These are phyloP conservation scores for Lonicera japonica DNA, from an alignment of 129 eudicot genomes.

Conservation along the genomic window DNA sequence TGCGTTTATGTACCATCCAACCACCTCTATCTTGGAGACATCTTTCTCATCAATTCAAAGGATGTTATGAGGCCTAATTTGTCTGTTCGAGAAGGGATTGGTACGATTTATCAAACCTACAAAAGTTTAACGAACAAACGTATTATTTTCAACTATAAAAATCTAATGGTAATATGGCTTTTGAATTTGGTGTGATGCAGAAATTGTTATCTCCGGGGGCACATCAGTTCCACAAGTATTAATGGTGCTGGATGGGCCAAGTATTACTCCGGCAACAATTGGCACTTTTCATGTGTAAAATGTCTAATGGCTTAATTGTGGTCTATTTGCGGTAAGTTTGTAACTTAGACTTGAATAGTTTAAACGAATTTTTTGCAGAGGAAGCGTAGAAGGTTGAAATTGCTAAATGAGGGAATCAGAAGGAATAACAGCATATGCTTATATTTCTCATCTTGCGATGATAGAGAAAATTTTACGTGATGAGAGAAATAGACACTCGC, in stretches of 20 bases:
- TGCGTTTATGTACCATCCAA: conserved; percentile 22
- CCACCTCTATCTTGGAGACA: conserved; percentile 26
- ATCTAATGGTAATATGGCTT: background rate
- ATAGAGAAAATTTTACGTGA: no score
- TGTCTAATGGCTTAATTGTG: no score
- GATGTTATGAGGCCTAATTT: conserved; percentile 24
- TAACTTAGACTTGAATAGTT: no score
- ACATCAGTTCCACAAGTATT: conserved; percentile 14
- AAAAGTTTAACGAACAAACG: background rate
- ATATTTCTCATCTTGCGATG: no score
- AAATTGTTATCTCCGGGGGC: conserved; percentile 26
- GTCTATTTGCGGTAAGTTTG: no score
- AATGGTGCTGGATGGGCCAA: background rate
- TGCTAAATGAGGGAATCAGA: no score
- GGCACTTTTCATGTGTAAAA: background rate
- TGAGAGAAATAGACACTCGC: no score
- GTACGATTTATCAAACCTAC: background rate
- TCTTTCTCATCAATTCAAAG: conserved; percentile 11
- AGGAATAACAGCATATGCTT: no score
- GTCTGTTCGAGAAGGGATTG: conserved; percentile 21
- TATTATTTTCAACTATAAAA: background rate
- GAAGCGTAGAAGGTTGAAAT: no score
- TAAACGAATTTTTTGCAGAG: no score
- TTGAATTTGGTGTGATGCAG: background rate
- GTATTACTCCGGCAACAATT: background rate